phyloP scores from a whole-genome alignment of 2,329 filamentous ascomycete genomes.

The Sclerotinia borealis region DNA sequence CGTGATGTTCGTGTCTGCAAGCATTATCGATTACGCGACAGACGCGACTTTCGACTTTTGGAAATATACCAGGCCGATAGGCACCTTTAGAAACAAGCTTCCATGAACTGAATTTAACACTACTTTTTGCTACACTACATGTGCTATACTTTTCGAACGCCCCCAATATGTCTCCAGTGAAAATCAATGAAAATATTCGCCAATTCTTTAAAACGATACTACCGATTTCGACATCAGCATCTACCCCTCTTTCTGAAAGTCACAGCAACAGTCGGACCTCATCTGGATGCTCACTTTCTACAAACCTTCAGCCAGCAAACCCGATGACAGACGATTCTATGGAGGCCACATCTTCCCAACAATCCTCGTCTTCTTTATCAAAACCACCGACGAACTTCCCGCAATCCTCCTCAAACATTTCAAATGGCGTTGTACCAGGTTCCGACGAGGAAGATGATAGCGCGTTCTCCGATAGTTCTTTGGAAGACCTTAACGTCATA shows the following conservation, averaged over 20 bases:
- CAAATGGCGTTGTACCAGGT: conserved; percentile 48
- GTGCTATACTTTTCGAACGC: not conserved
- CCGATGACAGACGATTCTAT: not conserved
- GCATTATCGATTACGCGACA: not conserved
- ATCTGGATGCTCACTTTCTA: not conserved
- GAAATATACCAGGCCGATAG: not conserved
- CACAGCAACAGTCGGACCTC: not conserved
- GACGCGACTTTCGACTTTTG: not conserved
- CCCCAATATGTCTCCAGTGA: not conserved
- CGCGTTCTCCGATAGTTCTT: conserved; percentile 43
- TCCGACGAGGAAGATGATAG: conserved; percentile 62
- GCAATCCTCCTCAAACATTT: not conserved
- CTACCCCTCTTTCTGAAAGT: not conserved
- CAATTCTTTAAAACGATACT: conserved; percentile 6
- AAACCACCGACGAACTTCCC: not conserved
- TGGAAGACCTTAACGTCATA: conserved; percentile 44
- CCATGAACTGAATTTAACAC: not conserved
- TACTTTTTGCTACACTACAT: not conserved
- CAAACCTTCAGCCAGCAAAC: not conserved
- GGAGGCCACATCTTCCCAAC: not conserved
- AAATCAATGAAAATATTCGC: conserved; percentile 6
- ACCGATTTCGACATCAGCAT: not conserved
- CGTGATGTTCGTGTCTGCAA: conserved; percentile 8
- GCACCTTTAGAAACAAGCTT: not conserved
- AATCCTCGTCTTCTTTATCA: not conserved